These are phyloP conservation scores for Monosporozyma aerobia DNA, from an alignment of 805 yeast genomes.

Conservation along the genomic window DNA sequence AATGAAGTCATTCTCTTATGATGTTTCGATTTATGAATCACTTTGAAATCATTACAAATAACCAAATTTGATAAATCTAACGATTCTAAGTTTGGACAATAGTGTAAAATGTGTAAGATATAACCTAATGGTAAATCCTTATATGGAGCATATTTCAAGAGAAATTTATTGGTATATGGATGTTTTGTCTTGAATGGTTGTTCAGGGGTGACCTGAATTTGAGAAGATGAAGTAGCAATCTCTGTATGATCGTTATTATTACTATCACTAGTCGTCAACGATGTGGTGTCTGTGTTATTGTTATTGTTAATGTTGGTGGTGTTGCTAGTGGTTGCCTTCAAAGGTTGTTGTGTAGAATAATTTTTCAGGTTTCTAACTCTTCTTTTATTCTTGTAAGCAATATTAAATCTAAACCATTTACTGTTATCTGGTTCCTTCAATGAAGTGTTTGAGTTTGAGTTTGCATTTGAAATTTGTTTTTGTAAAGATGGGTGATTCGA, in stretches of 20 bases:
- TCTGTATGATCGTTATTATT: background rate
- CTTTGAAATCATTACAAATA: slow-evolving; percentile 56
- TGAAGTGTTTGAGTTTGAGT: background rate
- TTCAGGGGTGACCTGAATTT: slow-evolving; percentile 1
- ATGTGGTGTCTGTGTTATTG: background rate
- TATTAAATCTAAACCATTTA: slow-evolving; percentile 16
- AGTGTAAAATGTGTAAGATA: slow-evolving; percentile 54
- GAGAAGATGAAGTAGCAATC: background rate
- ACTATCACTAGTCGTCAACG: background rate
- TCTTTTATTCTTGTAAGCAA: slow-evolving; percentile 10
- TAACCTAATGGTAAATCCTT: slow-evolving; percentile 76
- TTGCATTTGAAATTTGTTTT: background rate
- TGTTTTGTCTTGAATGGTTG: slow-evolving; percentile 30
- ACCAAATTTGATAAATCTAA: slow-evolving; percentile 55
- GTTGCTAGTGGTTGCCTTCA: background rate
- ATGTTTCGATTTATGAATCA: slow-evolving; percentile 9
- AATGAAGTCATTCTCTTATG: slow-evolving; percentile 9
- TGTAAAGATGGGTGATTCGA: background rate
- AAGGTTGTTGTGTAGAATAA: background rate
- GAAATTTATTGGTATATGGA: slow-evolving; percentile 53
- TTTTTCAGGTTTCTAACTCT: slow-evolving; percentile 1
- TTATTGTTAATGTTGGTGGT: background rate
- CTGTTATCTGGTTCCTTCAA: slow-evolving; percentile 4
- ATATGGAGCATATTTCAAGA: slow-evolving; percentile 54
- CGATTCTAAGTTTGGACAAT: slow-evolving; percentile 51